These are phyloP conservation scores for Irpex rosettiformis DNA, from an alignment of 1,284 basidiomycete genomes.

Conservation along the genomic window DNA sequence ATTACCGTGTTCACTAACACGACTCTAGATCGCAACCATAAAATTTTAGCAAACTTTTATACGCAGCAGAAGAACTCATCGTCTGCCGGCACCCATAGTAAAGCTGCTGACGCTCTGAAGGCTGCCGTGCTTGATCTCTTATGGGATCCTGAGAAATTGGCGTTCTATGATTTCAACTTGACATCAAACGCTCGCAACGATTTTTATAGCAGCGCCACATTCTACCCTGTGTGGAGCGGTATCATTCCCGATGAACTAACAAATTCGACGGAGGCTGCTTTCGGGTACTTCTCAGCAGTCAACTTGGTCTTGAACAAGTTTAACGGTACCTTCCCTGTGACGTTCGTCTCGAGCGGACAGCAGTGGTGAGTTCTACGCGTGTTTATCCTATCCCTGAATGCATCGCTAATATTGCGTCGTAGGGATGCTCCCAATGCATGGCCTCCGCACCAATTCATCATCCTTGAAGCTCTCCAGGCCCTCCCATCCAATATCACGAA, in stretches of 20 bases:
- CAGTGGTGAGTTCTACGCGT: constrained; percentile 67
- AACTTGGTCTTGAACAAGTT: constrained; percentile 80
- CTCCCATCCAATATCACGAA: constrained; percentile 68
- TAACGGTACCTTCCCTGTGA: constrained; percentile 77
- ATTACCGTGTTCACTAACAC: background rate
- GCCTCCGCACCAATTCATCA: constrained; percentile 87
- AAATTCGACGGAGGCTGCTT: constrained; percentile 56
- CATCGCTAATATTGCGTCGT: no score
- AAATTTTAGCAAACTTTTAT: constrained; percentile 66
- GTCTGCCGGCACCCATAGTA: constrained; percentile 51
- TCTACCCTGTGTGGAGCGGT: constrained; percentile 86
- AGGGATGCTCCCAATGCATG: constrained; percentile 78
- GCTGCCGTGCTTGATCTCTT: constrained; percentile 79
- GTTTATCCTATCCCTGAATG: constrained; percentile 17
- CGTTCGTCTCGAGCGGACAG: constrained; percentile 73
- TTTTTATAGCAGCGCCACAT: constrained; percentile 70
- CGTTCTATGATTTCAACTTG: constrained; percentile 87
- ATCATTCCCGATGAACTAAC: constrained; percentile 76
- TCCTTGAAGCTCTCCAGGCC: constrained; percentile 72
- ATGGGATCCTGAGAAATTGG: constrained; percentile 81
- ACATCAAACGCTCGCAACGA: constrained; percentile 59
- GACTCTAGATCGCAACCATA: constrained; percentile 27
- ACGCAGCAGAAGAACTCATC: constrained; percentile 38
- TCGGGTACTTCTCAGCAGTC: constrained; percentile 69
- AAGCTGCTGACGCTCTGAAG: constrained; percentile 55